Evolutionary conservation across 306 rosid species (phyloP), one percentile per base, ranked within the genome.

Genomic region (Nissolia schottii): DNA sequence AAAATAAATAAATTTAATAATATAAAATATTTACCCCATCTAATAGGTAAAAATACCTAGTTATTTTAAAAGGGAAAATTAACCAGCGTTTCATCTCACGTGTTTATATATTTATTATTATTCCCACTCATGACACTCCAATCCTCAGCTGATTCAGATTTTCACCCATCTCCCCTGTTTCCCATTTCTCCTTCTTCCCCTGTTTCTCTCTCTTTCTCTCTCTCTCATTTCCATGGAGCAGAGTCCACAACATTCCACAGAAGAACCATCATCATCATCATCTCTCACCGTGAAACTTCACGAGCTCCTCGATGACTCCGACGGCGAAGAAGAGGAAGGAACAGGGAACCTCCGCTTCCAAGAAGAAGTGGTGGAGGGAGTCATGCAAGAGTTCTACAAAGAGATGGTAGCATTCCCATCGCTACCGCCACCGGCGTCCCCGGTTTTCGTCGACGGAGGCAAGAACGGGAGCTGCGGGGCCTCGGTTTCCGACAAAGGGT

Each of bases 331-430:
- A 51, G 82, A 78, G 24, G 74, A 50, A 51, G 61, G 6, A 64
- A 32, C 37, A 1, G 53, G 3, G 0, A 22, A 78, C 28, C 63
- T 53, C 29, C 11, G 23, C 19, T 78, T 71, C 20, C 37, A 34
- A 45, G 78, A 78, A 45, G 82, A 78, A 16, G 34, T 50, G 56
- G 55, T 78, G 3, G 69, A 78, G 32, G 62, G 56, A 64, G 60
- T 63, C 22, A 75, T 75, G 79, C 79, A 48, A 53, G 70, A 79
- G 65, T 66, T 79, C 25, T 79, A 65, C 59, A 79, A 57, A 32
- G 83, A 72, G 43, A 59, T 79, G 16, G 40, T 65, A 6, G 11
- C 67, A 31, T 7, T 27, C 66, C 31, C 68, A 43, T 43, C 20
- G 53, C 7, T 63, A 3, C 12, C n/a, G 1, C 4, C 35, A 4